Conservation (phyloP, 768 basidiomycete species). For the Mycena haematopus region DNA sequence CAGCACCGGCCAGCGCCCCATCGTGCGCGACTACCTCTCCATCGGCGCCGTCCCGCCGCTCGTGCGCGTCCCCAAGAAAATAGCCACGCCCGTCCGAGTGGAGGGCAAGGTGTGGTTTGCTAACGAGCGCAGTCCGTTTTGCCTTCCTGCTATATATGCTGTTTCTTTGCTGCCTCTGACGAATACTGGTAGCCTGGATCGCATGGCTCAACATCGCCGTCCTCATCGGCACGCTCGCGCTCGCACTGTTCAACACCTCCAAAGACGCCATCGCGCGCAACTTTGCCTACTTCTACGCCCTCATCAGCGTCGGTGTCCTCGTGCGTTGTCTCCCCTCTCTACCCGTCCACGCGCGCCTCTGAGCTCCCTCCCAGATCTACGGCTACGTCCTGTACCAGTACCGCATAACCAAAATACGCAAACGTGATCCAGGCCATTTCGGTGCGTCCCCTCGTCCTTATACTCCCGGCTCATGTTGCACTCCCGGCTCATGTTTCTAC, state of each 20-base stretch:
- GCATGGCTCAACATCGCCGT: slow-evolving; percentile 89
- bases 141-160: not conserved
- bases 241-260: slow-evolving; percentile 90
- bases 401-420: slow-evolving; percentile 89
- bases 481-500: too few relatives aligned
- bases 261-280: slow-evolving; percentile 70
- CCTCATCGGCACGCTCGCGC: slow-evolving; percentile 81
- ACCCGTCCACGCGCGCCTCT: too few relatives aligned
- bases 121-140: slow-evolving; percentile 82
- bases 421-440: slow-evolving; percentile 87
- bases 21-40: slow-evolving; percentile 76
- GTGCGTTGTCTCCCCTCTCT: too few relatives aligned
- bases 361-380: too few relatives aligned
- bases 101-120: slow-evolving; percentile 98
- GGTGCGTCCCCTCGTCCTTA: slow-evolving; percentile 67
- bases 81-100: slow-evolving; percentile 81
- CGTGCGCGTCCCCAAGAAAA: slow-evolving; percentile 82
- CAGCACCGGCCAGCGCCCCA: slow-evolving; percentile 59
- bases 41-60: slow-evolving; percentile 69
- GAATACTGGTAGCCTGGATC: slow-evolving; percentile 76
- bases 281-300: slow-evolving; percentile 86
- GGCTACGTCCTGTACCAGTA: slow-evolving; percentile 87
- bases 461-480: too few relatives aligned
- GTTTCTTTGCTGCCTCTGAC: too few relatives aligned
- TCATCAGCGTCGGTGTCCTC: slow-evolving; percentile 75